A percentile compares a stretch with the other conserved stretches of the same genome.
Conservation (phyloP, 2,329 filamentous ascomycete species). For the Waltergamsia citrina region DNA sequence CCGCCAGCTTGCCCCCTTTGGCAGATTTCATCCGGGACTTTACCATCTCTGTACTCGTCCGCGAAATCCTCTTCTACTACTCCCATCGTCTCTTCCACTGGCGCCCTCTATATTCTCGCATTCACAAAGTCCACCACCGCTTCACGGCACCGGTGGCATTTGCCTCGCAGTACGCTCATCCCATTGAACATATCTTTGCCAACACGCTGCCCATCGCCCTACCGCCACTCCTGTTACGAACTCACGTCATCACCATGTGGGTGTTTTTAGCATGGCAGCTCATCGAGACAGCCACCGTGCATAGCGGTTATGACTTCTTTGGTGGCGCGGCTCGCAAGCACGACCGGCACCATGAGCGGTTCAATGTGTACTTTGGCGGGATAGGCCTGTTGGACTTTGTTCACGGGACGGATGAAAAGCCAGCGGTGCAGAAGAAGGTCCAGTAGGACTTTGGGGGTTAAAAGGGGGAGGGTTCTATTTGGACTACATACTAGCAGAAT, state of each 20-base stretch:
- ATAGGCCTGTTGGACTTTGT: conserved; percentile 45
- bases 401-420: conserved; percentile 35
- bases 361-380: conserved; percentile 42
- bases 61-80: conserved; percentile 47
- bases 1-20: conserved; percentile 22
- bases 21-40: conserved; percentile 29
- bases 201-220: conserved; percentile 42
- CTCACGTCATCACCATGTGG: conserved; percentile 45
- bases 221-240: conserved; percentile 32
- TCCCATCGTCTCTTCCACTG: conserved; percentile 42
- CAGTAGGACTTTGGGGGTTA: conserved; percentile 5
- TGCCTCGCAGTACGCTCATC: conserved; percentile 46
- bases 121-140: conserved; percentile 47
- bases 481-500: background rate
- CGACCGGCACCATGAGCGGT: conserved; percentile 48
- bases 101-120: conserved; percentile 33
- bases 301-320: conserved; percentile 49
- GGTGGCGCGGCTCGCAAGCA: conserved; percentile 35
- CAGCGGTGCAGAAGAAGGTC: conserved; percentile 3
- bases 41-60: conserved; percentile 25
- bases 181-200: conserved; percentile 44
- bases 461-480: background rate
- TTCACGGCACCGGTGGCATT: conserved; percentile 47
- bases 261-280: conserved; percentile 36
- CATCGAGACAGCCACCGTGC: conserved; percentile 41